phyloP scores from a whole-genome alignment of 768 basidiomycete species.

The Tricholoma sp. region DNA sequence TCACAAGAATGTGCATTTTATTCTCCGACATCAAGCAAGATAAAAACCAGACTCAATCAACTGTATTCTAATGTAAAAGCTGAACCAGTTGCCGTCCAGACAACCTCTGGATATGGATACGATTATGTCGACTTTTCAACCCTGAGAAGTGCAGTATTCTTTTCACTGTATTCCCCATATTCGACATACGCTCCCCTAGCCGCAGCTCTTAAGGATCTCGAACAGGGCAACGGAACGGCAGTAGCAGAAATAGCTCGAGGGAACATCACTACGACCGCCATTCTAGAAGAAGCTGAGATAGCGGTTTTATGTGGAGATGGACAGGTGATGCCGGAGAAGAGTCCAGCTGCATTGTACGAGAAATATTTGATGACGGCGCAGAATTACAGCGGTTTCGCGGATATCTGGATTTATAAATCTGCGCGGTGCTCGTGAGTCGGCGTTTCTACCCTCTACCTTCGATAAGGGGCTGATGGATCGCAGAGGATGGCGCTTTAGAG shows the following conservation, averaged over 20 bases:
- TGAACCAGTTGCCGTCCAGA: constrained; percentile 29
- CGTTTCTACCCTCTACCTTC: too few species aligned
- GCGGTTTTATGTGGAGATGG: constrained; percentile 34
- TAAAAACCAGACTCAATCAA: constrained; percentile 28
- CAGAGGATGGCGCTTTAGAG: too few species aligned
- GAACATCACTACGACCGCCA: constrained; percentile 7
- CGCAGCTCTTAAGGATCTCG: constrained; percentile 28
- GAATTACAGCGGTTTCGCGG: constrained; percentile 2
- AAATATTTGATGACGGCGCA: constrained; percentile 20
- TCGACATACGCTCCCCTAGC: constrained; percentile 27
- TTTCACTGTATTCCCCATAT: constrained; percentile 31
- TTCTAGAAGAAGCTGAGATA: constrained; percentile 13
- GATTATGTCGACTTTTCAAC: constrained; percentile 24
- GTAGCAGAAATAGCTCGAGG: constrained; percentile 14
- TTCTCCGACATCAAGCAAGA: constrained; percentile 26
- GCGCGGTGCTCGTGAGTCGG: too few species aligned
- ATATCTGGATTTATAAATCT: too few species aligned
- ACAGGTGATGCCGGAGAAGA: constrained; percentile 22
- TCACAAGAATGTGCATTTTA: constrained; percentile 31
- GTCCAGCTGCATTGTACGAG: constrained; percentile 8
- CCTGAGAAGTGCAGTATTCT: constrained; percentile 26
- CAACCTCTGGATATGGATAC: constrained; percentile 25
- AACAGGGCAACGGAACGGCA: constrained; percentile 22
- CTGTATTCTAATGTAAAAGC: constrained; percentile 25
- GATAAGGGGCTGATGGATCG: too few species aligned